phyloP scores from a whole-genome alignment of 306 rosid species.

The Dicorynia guianensis region DNA sequence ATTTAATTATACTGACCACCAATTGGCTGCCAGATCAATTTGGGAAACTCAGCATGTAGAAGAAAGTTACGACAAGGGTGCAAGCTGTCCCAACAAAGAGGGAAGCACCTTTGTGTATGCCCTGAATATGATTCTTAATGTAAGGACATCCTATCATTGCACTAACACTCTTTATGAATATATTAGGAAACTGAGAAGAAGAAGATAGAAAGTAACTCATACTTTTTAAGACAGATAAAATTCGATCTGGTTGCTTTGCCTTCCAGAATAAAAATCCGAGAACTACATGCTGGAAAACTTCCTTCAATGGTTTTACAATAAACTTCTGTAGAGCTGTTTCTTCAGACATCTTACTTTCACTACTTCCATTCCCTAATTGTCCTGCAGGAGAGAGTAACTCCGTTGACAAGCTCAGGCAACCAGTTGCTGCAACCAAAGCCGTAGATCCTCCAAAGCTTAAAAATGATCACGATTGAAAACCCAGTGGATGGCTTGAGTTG shows the following conservation, averaged over 20 bases:
- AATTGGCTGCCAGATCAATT: not conserved
- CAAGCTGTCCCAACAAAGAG: conserved; percentile 11
- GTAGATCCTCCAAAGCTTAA: conserved; percentile 97
- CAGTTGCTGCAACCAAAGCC: conserved; percentile 83
- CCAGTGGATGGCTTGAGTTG: too few species aligned
- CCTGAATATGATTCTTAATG: not conserved
- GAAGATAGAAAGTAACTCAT: conserved; percentile 52
- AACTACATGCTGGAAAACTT: conserved; percentile 77
- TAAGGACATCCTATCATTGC: not conserved
- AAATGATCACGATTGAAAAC: too few species aligned
- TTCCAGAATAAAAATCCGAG: conserved; percentile 96
- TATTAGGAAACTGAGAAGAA: conserved; percentile 15
- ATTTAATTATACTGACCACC: conserved; percentile 23
- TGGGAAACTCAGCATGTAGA: not conserved
- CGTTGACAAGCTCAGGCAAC: conserved; percentile 71
- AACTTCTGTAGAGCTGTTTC: conserved; percentile 70
- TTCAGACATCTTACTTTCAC: conserved; percentile 53
- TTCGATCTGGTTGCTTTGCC: conserved; percentile 85
- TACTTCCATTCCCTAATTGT: conserved; percentile 75
- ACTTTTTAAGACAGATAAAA: conserved; percentile 80
- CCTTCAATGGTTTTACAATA: conserved; percentile 80
- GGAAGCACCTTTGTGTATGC: not conserved
- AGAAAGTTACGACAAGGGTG: conserved; percentile 20
- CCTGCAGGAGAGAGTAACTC: conserved; percentile 91
- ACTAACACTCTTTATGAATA: conserved; percentile 4